Evolutionary conservation across 176 grass and related monocot genomes (phyloP).

Genomic region (Aegilops bicornis): DNA sequence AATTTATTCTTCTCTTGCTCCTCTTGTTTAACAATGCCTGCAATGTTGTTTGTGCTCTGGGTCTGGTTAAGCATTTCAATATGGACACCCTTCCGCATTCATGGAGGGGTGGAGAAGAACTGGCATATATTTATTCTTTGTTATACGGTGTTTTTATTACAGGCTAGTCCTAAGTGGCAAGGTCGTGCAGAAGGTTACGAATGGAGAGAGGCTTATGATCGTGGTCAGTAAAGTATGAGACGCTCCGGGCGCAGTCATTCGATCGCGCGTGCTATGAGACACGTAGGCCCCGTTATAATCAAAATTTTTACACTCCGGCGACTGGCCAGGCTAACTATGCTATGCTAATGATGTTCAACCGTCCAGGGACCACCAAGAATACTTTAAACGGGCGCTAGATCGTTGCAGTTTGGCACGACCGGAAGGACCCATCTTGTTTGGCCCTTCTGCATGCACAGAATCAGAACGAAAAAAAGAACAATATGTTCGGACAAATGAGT

Average conservation of each 20-base stretch:
- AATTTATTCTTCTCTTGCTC: background rate
- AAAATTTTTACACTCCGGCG: background rate
- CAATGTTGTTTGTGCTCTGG: background rate
- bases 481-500: too few species aligned
- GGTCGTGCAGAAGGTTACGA: background rate
- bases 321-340: background rate
- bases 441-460: too few species aligned
- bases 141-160: background rate
- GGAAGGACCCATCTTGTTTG: background rate
- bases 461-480: too few species aligned
- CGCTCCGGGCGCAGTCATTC: slow-evolving; percentile 1
- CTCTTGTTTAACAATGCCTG: too few species aligned
- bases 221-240: background rate
- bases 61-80: background rate
- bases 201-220: background rate
- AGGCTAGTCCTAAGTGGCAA: background rate
- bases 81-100: background rate
- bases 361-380: background rate
- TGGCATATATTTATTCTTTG: too few species aligned
- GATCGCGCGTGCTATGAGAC: slow-evolving; percentile 16
- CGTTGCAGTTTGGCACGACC: background rate
- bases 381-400: background rate
- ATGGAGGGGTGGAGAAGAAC: too few species aligned
- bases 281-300: background rate
- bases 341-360: slow-evolving; percentile 9